phyloP scores from a whole-genome alignment of 169 alveolate species.

The Plasmodium relictum region DNA sequence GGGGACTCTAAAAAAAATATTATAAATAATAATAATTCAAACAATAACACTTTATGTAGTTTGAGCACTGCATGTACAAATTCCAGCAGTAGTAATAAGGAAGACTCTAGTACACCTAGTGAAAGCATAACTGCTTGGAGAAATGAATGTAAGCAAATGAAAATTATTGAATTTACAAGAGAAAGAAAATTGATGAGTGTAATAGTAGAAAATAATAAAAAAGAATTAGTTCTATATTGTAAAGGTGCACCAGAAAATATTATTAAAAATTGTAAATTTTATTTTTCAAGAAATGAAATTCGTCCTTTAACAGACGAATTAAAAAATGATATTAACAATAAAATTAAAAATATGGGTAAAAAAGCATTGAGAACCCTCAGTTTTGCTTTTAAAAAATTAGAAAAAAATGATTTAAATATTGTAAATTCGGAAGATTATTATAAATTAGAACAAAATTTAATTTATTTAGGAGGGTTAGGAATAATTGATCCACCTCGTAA shows the following conservation, averaged over 20 bases:
- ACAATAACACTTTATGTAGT: background rate
- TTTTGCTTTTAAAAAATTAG: conserved; percentile 84
- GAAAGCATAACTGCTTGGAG: conserved; percentile 44
- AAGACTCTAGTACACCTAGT: conserved; percentile 13
- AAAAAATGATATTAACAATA: conserved; percentile 84
- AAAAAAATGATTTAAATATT: conserved; percentile 78
- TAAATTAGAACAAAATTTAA: conserved; percentile 92
- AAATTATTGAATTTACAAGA: conserved; percentile 95
- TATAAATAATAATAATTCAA: background rate
- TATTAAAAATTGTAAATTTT: conserved; percentile 87
- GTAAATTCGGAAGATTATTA: conserved; percentile 81
- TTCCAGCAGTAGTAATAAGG: background rate
- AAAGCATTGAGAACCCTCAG: conserved; percentile 92
- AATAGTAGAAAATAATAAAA: conserved; percentile 76
- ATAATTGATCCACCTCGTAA: conserved; percentile 99
- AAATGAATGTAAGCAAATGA: conserved; percentile 43
- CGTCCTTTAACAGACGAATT: conserved; percentile 87
- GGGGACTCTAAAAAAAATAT: background rate
- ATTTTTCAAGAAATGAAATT: conserved; percentile 89
- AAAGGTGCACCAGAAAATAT: conserved; percentile 99
- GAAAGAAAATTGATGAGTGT: conserved; percentile 98
- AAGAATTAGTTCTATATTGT: conserved; percentile 89
- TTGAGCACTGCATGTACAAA: background rate
- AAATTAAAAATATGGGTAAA: conserved; percentile 92
- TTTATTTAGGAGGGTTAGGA: conserved; percentile 96